Conservation (phyloP, 106 monocot species). For the Xerophyta viscosa region DNA sequence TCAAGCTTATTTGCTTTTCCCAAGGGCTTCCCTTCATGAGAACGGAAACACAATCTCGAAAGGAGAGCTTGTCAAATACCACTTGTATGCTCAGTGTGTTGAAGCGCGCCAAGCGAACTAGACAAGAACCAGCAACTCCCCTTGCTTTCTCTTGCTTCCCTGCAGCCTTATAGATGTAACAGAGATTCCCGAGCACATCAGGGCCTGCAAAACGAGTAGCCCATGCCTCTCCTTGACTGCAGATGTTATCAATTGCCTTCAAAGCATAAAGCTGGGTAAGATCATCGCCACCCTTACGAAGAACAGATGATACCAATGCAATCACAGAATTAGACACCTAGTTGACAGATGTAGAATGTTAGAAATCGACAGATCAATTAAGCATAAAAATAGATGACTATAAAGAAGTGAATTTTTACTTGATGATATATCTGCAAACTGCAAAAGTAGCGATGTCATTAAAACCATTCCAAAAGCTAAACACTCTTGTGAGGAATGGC, state of each 20-base stretch:
- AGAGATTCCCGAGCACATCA: constrained; percentile 73
- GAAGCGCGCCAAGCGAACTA: constrained; percentile 76
- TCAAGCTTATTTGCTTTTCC: constrained; percentile 78
- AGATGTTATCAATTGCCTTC: constrained; percentile 85
- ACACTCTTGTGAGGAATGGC: no score
- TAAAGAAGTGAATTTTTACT: no score
- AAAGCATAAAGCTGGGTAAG: constrained; percentile 82
- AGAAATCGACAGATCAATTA: no score
- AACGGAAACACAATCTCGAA: constrained; percentile 66
- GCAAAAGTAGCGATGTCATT: no score
- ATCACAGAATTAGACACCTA: constrained; percentile 85
- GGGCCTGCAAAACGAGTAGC: constrained; percentile 70
- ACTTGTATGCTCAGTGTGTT: constrained; percentile 47
- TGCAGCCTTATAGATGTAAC: constrained; percentile 83
- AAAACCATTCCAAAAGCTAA: no score
- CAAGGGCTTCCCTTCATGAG: constrained; percentile 54
- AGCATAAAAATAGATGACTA: no score
- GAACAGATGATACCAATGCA: constrained; percentile 74
- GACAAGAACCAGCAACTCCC: constrained; percentile 88
- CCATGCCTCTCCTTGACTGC: constrained; percentile 88
- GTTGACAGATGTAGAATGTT: no score
- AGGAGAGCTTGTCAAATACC: constrained; percentile 69
- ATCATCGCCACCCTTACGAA: constrained; percentile 96
- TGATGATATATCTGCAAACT: no score
- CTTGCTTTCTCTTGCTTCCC: constrained; percentile 86